Percentiles rank a stretch among this genome's conserved stretches.
phyloP scores from a whole-genome alignment of 192 early-diverging fungal genomes.

The Borealophlyctis nickersoniae region DNA sequence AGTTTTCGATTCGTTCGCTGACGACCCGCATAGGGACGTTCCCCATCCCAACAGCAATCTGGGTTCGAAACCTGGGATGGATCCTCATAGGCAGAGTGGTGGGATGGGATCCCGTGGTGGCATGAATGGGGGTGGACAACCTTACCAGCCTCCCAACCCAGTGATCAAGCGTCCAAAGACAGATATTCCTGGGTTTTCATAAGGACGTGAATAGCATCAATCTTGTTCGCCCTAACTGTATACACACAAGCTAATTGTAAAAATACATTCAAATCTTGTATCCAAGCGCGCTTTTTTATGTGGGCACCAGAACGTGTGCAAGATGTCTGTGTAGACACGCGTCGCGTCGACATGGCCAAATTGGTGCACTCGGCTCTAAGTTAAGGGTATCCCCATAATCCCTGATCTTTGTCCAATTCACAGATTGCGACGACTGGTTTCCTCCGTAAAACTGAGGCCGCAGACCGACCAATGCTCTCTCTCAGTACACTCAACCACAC shows the following conservation, averaged over 20 bases:
- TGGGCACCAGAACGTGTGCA: too few relatives aligned
- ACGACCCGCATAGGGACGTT: background rate
- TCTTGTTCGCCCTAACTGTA: background rate
- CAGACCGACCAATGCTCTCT: too few relatives aligned
- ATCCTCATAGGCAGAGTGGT: background rate
- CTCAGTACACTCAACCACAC: too few relatives aligned
- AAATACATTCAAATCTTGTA: too few relatives aligned
- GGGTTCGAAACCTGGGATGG: background rate
- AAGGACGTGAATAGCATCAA: background rate
- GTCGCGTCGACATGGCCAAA: too few relatives aligned
- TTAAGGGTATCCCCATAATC: too few relatives aligned
- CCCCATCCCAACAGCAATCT: background rate
- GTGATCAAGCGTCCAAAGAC: constrained; percentile 12
- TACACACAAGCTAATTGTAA: background rate
- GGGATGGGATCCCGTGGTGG: background rate
- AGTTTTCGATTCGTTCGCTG: background rate
- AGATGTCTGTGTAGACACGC: too few relatives aligned
- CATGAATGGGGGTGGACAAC: background rate
- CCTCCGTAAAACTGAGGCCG: too few relatives aligned
- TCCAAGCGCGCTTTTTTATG: too few relatives aligned
- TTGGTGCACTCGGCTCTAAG: too few relatives aligned
- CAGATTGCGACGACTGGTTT: too few relatives aligned
- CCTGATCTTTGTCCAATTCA: too few relatives aligned
- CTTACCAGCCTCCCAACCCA: constrained; percentile 7
- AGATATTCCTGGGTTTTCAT: constrained; percentile 25